These are phyloP conservation scores for Tricholoma matsutake DNA, from an alignment of 768 basidiomycete genomes.

Conservation along the genomic window DNA sequence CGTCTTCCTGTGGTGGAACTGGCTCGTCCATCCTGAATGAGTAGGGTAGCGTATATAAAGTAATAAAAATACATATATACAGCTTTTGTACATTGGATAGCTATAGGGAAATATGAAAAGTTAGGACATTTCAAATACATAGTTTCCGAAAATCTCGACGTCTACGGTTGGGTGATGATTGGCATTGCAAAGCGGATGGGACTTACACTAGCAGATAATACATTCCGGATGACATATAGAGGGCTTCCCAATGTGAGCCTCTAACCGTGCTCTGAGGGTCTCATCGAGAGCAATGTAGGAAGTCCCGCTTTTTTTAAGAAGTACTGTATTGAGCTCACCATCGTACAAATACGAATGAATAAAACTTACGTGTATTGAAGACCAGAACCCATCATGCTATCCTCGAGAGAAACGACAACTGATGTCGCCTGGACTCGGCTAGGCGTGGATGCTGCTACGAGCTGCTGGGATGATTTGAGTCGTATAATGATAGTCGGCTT, in stretches of 20 bases:
- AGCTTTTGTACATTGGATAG: too few species aligned
- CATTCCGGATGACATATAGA: conserved; percentile 31
- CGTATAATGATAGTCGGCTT: conserved; percentile 36
- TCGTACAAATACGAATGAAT: background rate
- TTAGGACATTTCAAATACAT: too few species aligned
- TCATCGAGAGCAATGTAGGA: conserved; percentile 47
- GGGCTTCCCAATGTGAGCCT: conserved; percentile 40
- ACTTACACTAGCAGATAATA: conserved; percentile 43
- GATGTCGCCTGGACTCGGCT: conserved; percentile 9
- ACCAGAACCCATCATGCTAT: conserved; percentile 38
- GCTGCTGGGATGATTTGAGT: conserved; percentile 32
- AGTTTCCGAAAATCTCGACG: background rate
- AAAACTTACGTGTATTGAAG: conserved; percentile 51
- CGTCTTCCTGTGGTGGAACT: too few species aligned
- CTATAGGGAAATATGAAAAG: too few species aligned
- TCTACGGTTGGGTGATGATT: background rate
- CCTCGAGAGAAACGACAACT: conserved; percentile 41
- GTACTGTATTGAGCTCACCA: background rate
- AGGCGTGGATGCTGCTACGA: conserved; percentile 26
- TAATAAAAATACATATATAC: background rate
- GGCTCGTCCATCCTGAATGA: too few species aligned
- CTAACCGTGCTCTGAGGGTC: conserved; percentile 41
- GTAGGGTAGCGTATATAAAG: conserved; percentile 7
- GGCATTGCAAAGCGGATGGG: background rate
- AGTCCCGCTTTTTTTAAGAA: conserved; percentile 33